These are phyloP conservation scores for Verticillium nubilum DNA, from an alignment of 2,329 filamentous ascomycete species.

Conservation along the genomic window DNA sequence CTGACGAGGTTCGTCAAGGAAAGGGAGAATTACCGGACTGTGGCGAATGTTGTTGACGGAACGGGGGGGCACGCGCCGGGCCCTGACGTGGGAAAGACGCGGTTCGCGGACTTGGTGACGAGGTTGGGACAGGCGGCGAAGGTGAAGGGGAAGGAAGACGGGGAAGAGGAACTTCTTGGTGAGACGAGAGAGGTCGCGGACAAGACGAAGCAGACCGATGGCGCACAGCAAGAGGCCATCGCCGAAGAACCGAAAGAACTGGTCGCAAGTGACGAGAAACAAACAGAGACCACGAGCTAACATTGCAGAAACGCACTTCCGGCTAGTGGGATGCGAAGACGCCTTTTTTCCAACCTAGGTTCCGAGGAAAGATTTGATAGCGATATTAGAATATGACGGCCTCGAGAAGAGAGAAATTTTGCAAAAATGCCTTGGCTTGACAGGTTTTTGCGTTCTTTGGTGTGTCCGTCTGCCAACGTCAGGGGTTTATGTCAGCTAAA, in stretches of 20 bases:
- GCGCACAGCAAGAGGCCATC: not conserved
- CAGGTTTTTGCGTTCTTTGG: too few species aligned
- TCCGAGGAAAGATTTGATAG: not conserved
- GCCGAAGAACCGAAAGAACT: not conserved
- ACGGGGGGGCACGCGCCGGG: constrained; percentile 11
- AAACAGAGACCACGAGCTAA: not conserved
- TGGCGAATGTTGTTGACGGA: constrained; percentile 30
- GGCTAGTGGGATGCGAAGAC: not conserved
- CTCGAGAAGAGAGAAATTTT: not conserved
- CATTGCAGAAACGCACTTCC: not conserved
- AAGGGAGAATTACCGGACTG: constrained; percentile 30
- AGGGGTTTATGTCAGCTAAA: too few species aligned
- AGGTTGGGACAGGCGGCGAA: constrained; percentile 1
- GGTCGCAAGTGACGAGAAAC: not conserved
- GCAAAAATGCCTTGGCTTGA: too few species aligned
- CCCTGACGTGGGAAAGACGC: constrained; percentile 2
- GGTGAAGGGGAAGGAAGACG: not conserved
- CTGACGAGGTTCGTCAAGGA: constrained; percentile 43
- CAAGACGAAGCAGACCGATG: not conserved
- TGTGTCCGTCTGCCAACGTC: too few species aligned
- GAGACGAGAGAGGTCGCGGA: not conserved
- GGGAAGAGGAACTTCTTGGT: not conserved
- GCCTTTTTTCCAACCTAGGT: not conserved
- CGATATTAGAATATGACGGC: not conserved
- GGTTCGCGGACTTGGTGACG: constrained; percentile 9